These are phyloP conservation scores for Populus tomentosa DNA, from an alignment of 441 rosid genomes.

Conservation along the genomic window DNA sequence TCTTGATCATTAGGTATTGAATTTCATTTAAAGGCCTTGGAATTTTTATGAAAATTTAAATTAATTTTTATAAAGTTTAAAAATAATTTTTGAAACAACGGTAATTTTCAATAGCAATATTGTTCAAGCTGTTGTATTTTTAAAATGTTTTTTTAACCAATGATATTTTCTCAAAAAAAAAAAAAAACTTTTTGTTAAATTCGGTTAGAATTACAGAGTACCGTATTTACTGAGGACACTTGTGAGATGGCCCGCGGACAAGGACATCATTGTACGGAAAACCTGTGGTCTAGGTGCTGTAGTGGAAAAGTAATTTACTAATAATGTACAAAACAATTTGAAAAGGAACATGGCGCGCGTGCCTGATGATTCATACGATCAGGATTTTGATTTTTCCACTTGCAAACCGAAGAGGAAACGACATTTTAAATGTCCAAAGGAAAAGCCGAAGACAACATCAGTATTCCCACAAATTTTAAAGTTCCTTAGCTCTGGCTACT, in stretches of 20 bases:
- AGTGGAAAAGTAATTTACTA: neutral
- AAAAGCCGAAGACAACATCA: neutral
- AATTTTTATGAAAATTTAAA: no score
- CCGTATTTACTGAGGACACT: neutral
- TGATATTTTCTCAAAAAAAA: no score
- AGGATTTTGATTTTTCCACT: neutral
- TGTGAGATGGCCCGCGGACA: neutral
- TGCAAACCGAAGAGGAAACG: constrained; percentile 5
- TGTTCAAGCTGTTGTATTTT: no score
- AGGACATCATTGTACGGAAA: neutral
- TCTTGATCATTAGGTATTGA: no score
- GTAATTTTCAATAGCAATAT: no score
- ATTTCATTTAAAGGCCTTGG: fast-evolving
- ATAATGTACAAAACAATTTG: neutral
- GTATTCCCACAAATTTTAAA: neutral
- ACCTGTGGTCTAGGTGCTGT: neutral
- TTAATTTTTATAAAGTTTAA: no score
- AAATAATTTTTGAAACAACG: no score
- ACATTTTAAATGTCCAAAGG: neutral
- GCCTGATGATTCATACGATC: neutral
- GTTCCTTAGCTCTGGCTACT: neutral
- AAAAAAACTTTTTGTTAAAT: no score
- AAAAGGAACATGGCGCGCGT: neutral
- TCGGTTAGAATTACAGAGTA: no score
- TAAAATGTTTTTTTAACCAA: no score